Base-by-base conservation (phyloP, 495 filamentous ascomycete species). In the Entonaema liquescens region DNA sequence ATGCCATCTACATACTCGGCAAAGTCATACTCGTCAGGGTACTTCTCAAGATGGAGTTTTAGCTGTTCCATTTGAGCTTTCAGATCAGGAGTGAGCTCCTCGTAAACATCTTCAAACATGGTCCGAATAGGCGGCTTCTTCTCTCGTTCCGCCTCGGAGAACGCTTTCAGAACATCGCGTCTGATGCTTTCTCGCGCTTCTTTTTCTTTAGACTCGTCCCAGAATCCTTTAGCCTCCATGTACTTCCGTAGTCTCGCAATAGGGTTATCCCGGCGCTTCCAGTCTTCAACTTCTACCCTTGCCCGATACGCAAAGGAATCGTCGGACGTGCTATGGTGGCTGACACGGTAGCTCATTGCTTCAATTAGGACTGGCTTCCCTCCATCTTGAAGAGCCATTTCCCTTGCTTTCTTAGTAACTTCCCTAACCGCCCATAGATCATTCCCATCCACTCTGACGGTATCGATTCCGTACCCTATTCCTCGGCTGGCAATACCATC, bases 301-400 rank as follows among this genome's bases (percentile, higher is more conserved):
- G 95, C 94, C 17, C 95, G 93, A 79, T 99, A 99, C 1, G 95
- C 95, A 75, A 97, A 98, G 36, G 91, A 94, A 76, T 99, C 95
- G 72, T 99, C 95, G n/a, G 90, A 93, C 0, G 95, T 99, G 79
- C 94, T 97, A 80, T 99, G 95, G 78, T 99, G 95, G 35, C 89
- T 92, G 50, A 99, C 94, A 15, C 95, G 94, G 78, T 99, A 99
- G 28, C 91, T 94, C 95, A 99, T 98, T 19, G 93, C 93, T 81
- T 99, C 95, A 55, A 99, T 90, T 2, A 99, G 80, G 0, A 99
- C 89, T 0, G 92, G 93, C 65, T 86, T 87, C 2, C 93, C 92
- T 36, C 92, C 93, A 57, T 92, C 89, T 53, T 89, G 83, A 49
- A 97, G 82, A 0, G 94, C 93, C 61, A 94, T 85, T 29, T 88